Base-by-base conservation (phyloP, 106 monocot species). In the Dioscorea dumetorum region DNA sequence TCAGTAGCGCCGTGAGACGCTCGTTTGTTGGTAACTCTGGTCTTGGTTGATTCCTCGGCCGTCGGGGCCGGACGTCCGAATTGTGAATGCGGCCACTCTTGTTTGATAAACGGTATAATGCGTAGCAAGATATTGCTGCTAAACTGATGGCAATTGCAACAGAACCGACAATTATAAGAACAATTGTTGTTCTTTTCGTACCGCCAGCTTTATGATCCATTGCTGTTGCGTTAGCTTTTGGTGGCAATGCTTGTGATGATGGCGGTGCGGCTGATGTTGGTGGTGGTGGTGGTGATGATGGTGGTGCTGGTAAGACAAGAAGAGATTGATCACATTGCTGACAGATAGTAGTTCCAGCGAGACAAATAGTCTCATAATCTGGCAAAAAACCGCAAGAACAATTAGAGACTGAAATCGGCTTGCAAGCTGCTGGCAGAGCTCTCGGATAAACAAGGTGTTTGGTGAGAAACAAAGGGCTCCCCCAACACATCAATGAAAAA, bases 401-500 rank as follows among this genome's bases (percentile, higher is more conserved):
- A 11, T 0, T 49, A 41, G 41, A 28, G 28, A 28, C 28, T 4
- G 50, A 22, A 0, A 17, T 24, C 0, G 69, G 57, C 22, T 24
- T 18, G 67, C 99, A 99, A 2, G 73, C 52, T 9, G 87, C 90
- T 11, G 99, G 93, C 50, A 87, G 72, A 15, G 81, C 86, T 24
- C 33, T 69, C 2, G 71, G 22, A 68, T 77, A 90, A 0, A 93
- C 76, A 22, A 74, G 48, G 12, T 21, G 19, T 0, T 78, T 67
- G 22, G n/a, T 21, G 4, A 13, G 22, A 50, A 72, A 80, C 17
- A 49, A 58, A 1, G 76, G 61, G 24, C 56, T 76, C 21, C 99
- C 93, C 99, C 99, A 99, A 21, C 99, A 99, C 22, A 85, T 49
- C 49, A 93, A 28, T 0, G 84, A 73, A 71, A 49, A 99, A 33